These are phyloP conservation scores for Rhododendron griersonianum DNA, from an alignment of 148 eudicot genomes.

Conservation along the genomic window DNA sequence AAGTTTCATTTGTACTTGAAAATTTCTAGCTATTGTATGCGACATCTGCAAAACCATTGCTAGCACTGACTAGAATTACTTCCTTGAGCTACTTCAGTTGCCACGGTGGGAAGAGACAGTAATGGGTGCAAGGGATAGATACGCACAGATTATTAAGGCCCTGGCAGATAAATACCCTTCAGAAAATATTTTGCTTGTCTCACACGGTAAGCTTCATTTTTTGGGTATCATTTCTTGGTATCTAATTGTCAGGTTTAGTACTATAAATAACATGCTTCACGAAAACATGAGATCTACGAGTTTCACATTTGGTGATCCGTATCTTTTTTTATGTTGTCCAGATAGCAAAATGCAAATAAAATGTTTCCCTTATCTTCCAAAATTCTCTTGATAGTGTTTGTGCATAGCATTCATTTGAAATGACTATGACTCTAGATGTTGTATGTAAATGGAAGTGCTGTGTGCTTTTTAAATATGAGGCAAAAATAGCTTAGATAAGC, in stretches of 20 bases:
- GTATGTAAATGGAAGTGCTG: background rate
- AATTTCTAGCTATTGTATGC: background rate
- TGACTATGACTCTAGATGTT: background rate
- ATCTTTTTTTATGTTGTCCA: background rate
- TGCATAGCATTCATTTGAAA: background rate
- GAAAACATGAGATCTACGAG: background rate
- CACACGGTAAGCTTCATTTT: conserved; percentile 71
- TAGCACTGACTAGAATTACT: conserved; percentile 13
- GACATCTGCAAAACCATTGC: background rate
- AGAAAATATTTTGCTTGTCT: conserved; percentile 80
- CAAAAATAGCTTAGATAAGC: background rate
- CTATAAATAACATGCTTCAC: background rate
- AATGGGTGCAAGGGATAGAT: conserved; percentile 56
- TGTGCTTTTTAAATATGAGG: background rate
- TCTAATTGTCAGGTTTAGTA: background rate
- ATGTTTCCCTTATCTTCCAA: background rate
- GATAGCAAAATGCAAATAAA: background rate
- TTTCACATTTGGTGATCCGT: background rate
- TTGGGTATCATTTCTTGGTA: background rate
- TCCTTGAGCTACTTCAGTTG: conserved; percentile 39
- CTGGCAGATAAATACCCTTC: conserved; percentile 91
- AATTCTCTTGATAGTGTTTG: background rate
- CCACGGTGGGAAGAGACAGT: conserved; percentile 80
- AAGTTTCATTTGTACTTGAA: background rate
- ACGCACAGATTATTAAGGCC: conserved; percentile 45